Evolutionary conservation across 192 early-diverging fungal species (phyloP), one percentile per base, ranked within the genome.

Genomic region (Backusella tuberculispora): DNA sequence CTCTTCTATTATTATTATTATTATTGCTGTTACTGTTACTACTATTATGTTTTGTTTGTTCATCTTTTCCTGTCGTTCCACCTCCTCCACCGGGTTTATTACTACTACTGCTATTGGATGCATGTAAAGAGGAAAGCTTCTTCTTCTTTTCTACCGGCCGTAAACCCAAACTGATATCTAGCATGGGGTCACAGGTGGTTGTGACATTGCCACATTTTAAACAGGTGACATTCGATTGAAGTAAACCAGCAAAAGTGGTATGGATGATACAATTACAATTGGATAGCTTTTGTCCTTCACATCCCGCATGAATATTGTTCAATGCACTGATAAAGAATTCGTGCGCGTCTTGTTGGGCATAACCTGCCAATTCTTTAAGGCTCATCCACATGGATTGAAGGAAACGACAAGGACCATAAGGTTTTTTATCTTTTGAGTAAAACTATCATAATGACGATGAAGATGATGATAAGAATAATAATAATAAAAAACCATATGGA

Each of bases 321-420:
- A 98, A 77, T 6, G 94, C 83, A 12, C 95, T 91, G 48, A 98
- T 96, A 75, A 99, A 95, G 71, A 97, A 99, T 73, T 99, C 98
- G 79, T 99, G 98, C 1, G 97, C 96, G 73, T 98, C 97, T 79
- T 99, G 97, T 82, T 98, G 96, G 14, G 91, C 89, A 73, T 97
- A 97, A 9, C 95, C 93, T 17, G 98, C 96, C 38, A 99, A 82
- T 60, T 97, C 91, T 50, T 88, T 85, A 34, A 92, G 91, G 14
- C 92, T 89, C 76, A 91, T 87, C 98, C 98, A 99, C 87, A 99
- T 91, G 13, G 93, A 77, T 74, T 92, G 92, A 38, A 99, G 83
- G 64, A 98, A 95, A 53, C 86, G 76, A 63, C 91, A 87, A 4
- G 98, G 97, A 1, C 91, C 94, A 81, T 90, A 95, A 4, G 98